Conservation (phyloP, 129 eudicot species). For the Helianthus tuberosus region DNA sequence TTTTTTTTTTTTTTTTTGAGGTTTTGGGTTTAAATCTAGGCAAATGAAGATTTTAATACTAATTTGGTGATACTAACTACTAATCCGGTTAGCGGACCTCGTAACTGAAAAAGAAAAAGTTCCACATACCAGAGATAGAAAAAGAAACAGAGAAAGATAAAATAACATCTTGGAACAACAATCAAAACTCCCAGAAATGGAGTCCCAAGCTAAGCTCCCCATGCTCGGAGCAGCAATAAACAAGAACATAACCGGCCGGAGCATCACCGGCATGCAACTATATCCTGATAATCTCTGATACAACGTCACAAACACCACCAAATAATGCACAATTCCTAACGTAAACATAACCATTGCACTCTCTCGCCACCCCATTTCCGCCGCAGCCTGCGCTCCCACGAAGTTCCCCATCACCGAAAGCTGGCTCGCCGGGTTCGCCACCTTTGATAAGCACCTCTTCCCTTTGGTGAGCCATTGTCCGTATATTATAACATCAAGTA, state of each 20-base stretch:
- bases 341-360: slow-evolving; percentile 51
- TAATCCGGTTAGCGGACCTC: no score
- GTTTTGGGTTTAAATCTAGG: no score
- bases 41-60: no score
- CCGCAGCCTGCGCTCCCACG: slow-evolving; percentile 53
- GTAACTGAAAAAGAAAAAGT: no score
- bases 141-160: slow-evolving; percentile 64
- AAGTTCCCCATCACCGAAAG: slow-evolving; percentile 58
- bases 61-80: no score
- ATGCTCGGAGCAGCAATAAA: slow-evolving; percentile 68
- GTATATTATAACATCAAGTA: slow-evolving; percentile 56
- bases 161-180: slow-evolving; percentile 59
- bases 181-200: slow-evolving; percentile 56
- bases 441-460: slow-evolving; percentile 42
- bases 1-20: no score
- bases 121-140: slow-evolving; percentile 43
- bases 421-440: slow-evolving; percentile 65
- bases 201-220: slow-evolving; percentile 74
- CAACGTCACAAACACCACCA: slow-evolving; percentile 64
- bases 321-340: slow-evolving; percentile 52
- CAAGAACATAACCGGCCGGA: slow-evolving; percentile 65
- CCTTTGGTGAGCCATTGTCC: slow-evolving; percentile 70
- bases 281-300: slow-evolving; percentile 53
- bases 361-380: slow-evolving; percentile 63
- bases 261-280: slow-evolving; percentile 42